Conservation (phyloP, 345 rosid species). For the Anacardium occidentale region DNA sequence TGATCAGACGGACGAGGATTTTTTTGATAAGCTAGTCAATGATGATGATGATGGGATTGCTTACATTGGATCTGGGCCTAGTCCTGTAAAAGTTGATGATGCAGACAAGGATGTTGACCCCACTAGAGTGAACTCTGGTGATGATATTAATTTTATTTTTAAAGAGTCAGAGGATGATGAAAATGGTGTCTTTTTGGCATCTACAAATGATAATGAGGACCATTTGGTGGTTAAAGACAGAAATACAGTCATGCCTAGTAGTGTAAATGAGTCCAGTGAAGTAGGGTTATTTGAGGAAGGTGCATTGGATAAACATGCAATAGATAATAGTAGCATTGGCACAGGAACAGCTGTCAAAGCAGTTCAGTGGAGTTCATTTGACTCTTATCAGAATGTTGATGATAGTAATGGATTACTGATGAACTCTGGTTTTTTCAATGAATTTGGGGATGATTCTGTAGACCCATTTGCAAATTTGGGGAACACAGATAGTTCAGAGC, state of each 20-base stretch:
- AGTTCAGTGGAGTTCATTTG: constrained; percentile 40
- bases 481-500: neutral
- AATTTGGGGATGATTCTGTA: constrained; percentile 24
- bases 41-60: constrained; percentile 37
- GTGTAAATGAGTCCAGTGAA: neutral
- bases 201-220: neutral
- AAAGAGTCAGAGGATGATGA: constrained; percentile 5
- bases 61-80: neutral
- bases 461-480: constrained; percentile 21
- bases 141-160: neutral
- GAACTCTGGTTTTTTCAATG: constrained; percentile 31
- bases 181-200: neutral
- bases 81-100: neutral
- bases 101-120: neutral
- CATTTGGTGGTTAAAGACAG: constrained; percentile 1
- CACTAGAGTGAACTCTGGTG: neutral
- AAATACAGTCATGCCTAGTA: neutral
- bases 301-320: neutral
- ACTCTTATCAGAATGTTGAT: constrained; percentile 23
- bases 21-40: constrained; percentile 86
- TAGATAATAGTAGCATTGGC: neutral
- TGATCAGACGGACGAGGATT: constrained; percentile 95
- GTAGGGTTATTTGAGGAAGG: constrained; percentile 9
- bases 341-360: constrained; percentile 15
- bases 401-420: constrained; percentile 28